Evolutionary conservation across 176 grass and related monocot genomes (phyloP).

Genomic region (Sorghum bicolor): DNA sequence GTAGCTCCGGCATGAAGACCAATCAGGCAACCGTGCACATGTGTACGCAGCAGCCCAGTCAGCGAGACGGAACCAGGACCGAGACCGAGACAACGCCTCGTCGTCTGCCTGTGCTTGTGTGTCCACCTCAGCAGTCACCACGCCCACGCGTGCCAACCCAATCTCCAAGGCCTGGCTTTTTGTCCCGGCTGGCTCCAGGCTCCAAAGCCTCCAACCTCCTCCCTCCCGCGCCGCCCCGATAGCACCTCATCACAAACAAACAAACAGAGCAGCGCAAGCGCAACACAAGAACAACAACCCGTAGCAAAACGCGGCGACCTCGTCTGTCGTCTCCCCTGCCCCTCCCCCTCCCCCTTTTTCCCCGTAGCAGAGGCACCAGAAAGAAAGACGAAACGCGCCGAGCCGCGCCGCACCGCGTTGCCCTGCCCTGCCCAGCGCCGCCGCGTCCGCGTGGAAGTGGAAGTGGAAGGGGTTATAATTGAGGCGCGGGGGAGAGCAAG

Average conservation of each 20-base stretch:
- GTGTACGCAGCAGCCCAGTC: constrained; percentile 17
- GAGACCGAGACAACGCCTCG: constrained; percentile 39
- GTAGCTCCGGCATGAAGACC: too few relatives aligned
- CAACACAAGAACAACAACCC: neutral
- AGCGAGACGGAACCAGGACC: constrained; percentile 23
- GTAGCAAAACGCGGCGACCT: constrained; percentile 32
- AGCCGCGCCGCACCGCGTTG: neutral
- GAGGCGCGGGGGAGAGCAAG: neutral
- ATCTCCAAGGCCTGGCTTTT: neutral
- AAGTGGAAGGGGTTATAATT: constrained; percentile 2
- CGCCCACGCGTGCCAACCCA: neutral
- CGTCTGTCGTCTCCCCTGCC: constrained; percentile 11
- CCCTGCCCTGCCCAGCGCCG: neutral
- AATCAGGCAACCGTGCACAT: neutral
- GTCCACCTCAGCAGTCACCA: neutral
- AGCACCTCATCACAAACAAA: too few relatives aligned
- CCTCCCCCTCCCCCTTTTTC: neutral
- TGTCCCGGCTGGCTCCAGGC: neutral
- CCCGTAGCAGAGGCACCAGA: constrained; percentile 4
- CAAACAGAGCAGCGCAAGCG: neutral
- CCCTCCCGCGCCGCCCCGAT: neutral
- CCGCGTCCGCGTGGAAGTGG: neutral
- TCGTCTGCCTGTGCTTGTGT: neutral
- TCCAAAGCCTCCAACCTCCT: neutral
- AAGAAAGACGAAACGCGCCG: constrained; percentile 26